Evolutionary conservation across 2,329 filamentous ascomycete genomes (phyloP).

Genomic region (Alternaria triticimaculans): DNA sequence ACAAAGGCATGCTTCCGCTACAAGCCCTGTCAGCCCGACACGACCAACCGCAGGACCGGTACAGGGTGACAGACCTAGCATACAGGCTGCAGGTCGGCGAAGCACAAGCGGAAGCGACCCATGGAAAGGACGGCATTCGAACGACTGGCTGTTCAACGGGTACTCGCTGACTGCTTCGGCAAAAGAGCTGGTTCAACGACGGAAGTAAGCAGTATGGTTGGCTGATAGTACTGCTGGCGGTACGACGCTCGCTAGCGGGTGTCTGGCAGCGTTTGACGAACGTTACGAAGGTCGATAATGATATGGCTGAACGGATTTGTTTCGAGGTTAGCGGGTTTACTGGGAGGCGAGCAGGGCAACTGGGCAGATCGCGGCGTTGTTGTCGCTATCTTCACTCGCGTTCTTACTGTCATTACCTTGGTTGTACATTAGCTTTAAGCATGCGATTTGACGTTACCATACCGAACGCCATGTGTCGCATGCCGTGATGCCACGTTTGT

Average conservation of each 20-base stretch:
- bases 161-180: conserved; percentile 48
- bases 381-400: background rate
- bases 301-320: background rate
- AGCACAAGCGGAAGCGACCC: conserved; percentile 43
- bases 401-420: background rate
- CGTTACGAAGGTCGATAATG: background rate
- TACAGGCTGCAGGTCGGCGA: conserved; percentile 31
- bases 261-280: conserved; percentile 26
- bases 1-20: conserved; percentile 9
- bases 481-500: background rate
- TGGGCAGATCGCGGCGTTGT: background rate
- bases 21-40: conserved; percentile 17
- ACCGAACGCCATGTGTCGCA: background rate
- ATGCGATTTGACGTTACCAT: background rate
- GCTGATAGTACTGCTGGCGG: conserved; percentile 25
- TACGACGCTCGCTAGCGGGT: conserved; percentile 24
- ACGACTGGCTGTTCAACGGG: conserved; percentile 49
- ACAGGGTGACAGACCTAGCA: conserved; percentile 30
- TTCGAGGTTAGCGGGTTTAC: background rate
- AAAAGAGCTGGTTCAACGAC: conserved; percentile 37
- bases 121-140: conserved; percentile 48
- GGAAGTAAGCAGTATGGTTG: conserved; percentile 22
- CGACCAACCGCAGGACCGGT: conserved; percentile 15
- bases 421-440: conserved; percentile 4
- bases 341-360: background rate